These are phyloP conservation scores for Petunia axillaris DNA, from an alignment of 257 asterid species.

Conservation along the genomic window DNA sequence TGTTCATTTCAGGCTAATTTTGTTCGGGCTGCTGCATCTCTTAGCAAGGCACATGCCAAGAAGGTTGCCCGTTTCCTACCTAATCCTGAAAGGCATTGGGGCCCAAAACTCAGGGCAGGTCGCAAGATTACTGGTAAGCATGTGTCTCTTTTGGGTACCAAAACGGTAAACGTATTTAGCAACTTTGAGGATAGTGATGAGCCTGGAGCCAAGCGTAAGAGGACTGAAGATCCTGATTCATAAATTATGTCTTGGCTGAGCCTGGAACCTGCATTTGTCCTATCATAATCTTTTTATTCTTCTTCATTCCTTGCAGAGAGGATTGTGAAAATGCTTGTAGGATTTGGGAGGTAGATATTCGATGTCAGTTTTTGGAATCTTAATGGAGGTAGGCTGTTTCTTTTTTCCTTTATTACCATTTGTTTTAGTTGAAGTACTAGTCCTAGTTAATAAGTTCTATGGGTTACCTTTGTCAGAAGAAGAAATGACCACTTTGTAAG, in stretches of 20 bases:
- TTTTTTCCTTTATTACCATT: not conserved
- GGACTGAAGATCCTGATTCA: constrained; percentile 50
- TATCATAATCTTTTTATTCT: constrained; percentile 35
- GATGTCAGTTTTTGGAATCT: not conserved
- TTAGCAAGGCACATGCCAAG: constrained; percentile 94
- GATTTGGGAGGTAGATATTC: constrained; percentile 10
- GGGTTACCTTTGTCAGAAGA: not conserved
- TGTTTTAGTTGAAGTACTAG: not conserved
- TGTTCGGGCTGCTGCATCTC: constrained; percentile 81
- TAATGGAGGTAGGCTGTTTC: constrained; percentile 1
- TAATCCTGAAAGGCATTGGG: constrained; percentile 94
- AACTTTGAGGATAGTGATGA: constrained; percentile 46
- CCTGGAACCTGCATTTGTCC: not conserved
- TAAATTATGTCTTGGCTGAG: constrained; percentile 24
- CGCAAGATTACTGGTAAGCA: constrained; percentile 82
- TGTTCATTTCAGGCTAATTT: constrained; percentile 69
- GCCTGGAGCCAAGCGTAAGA: constrained; percentile 79
- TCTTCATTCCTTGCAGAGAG: constrained; percentile 62
- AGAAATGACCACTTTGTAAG: not conserved
- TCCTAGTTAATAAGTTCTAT: not conserved
- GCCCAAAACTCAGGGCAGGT: constrained; percentile 97
- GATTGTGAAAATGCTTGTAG: constrained; percentile 20
- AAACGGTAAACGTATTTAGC: constrained; percentile 51
- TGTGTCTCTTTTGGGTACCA: constrained; percentile 72
- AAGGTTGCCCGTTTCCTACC: constrained; percentile 92